phyloP scores from a whole-genome alignment of 1,284 basidiomycete genomes.

The Trametes pubescens region DNA sequence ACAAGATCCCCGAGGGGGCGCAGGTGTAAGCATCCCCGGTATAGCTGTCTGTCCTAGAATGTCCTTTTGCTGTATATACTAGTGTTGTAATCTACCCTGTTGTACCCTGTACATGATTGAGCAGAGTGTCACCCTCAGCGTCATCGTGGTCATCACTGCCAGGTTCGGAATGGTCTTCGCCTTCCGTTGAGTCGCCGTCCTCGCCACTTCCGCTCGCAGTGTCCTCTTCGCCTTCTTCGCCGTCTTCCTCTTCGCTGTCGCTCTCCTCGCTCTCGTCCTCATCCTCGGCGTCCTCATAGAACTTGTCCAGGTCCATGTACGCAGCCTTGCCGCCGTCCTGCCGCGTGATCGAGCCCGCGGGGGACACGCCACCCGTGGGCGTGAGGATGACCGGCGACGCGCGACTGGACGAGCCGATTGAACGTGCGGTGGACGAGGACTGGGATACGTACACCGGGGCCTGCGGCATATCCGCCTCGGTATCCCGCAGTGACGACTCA shows the following conservation, averaged over 20 bases:
- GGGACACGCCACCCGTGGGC: slow-evolving; percentile 55
- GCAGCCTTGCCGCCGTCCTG: slow-evolving; percentile 51
- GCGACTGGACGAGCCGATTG: slow-evolving; percentile 35
- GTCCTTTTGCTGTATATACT: slow-evolving; percentile 21
- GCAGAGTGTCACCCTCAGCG: slow-evolving; percentile 28
- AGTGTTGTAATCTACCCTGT: slow-evolving; percentile 32
- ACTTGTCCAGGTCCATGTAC: slow-evolving; percentile 73
- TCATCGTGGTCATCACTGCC: slow-evolving; percentile 44
- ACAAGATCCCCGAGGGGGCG: slow-evolving; percentile 63
- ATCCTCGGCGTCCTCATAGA: slow-evolving; percentile 59
- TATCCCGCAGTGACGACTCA: slow-evolving; percentile 50
- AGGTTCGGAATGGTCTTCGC: slow-evolving; percentile 35
- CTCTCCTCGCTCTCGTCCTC: slow-evolving; percentile 42
- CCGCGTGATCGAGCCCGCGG: slow-evolving; percentile 47
- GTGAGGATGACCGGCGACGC: slow-evolving; percentile 59
- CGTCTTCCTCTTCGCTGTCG: slow-evolving; percentile 40
- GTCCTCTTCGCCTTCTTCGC: slow-evolving; percentile 54
- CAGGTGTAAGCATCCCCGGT: slow-evolving; percentile 46
- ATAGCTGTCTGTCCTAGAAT: slow-evolving; percentile 3
- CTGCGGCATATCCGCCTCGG: slow-evolving; percentile 60
- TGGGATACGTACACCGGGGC: slow-evolving; percentile 28
- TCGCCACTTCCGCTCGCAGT: slow-evolving; percentile 43
- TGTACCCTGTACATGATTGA: slow-evolving; percentile 31
- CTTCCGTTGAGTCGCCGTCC: slow-evolving; percentile 35
- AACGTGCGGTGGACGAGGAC: slow-evolving; percentile 28